Conservation (phyloP, 2,329 filamentous ascomycete genomes). For the Cadophora sp. region DNA sequence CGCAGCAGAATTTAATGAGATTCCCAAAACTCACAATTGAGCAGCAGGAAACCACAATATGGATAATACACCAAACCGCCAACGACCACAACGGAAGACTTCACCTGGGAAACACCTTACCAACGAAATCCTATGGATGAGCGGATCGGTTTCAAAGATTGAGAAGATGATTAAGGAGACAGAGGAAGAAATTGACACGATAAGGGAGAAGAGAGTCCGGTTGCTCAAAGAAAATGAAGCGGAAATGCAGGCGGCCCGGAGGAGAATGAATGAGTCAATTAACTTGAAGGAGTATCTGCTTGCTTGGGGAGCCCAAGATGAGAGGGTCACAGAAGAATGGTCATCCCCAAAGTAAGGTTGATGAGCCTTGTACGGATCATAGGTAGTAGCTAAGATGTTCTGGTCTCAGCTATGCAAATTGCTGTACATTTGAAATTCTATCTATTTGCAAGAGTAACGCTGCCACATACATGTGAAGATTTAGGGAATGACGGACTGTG, state of each 20-base stretch:
- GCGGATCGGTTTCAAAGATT: not conserved
- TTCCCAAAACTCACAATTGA: constrained; percentile 3
- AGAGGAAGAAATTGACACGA: constrained; percentile 9
- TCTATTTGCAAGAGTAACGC: constrained; percentile 4
- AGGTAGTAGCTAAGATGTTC: not conserved
- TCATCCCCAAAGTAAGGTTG: constrained; percentile 3
- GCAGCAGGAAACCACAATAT: not conserved
- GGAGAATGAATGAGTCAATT: constrained; percentile 7
- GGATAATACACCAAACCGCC: not conserved
- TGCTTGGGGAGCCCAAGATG: constrained; percentile 15
- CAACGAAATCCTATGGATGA: not conserved
- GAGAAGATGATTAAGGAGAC: constrained; percentile 4
- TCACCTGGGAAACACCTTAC: not conserved
- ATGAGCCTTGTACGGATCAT: not conserved
- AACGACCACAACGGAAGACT: not conserved
- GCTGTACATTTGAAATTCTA: constrained; percentile 4
- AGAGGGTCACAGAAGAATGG: constrained; percentile 19
- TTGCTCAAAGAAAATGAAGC: not conserved
- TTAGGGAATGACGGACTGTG: not conserved
- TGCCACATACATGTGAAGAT: not conserved
- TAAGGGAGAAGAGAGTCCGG: not conserved
- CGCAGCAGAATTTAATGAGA: not conserved
- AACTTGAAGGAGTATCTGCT: constrained; percentile 13
- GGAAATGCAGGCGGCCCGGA: not conserved
- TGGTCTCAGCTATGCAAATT: not conserved